Evolutionary conservation across 1,139 yeast genomes (phyloP), one percentile per base, ranked within the genome.

Genomic region (Scheffersomyces cryptocercus): DNA sequence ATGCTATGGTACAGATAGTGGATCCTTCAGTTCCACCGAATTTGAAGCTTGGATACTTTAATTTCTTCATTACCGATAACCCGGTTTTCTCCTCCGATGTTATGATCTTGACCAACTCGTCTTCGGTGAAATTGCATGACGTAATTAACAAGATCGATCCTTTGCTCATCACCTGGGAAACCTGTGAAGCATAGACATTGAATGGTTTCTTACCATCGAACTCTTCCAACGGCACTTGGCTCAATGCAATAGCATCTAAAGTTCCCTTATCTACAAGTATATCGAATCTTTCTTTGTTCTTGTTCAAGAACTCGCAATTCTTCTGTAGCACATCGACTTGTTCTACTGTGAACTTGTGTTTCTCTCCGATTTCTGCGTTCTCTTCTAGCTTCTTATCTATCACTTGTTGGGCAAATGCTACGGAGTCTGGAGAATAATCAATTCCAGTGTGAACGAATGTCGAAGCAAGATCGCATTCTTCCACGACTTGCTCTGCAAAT

Each of bases 221-320:
- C 0, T 61, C 69, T 16, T 56, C 59, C 32, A 82, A 57, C 2
- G 67, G 70, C 7, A 67, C 69, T 36, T 86, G 89, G 56, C 89
- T 87, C 39, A 93, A 73, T 0, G 97, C 97, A 50, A 95, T 93
- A 5, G 99, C 99, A 67, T 93, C 99, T 35, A 95, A 67, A 0
- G 99, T 93, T 8, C 99, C 99, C 61, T 93, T 93, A 64, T 93
- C 99, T 35, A 91, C 68, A 2, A 91, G 78, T 5, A 93, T 64
- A 56, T 91, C 96, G 65, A 79, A 90, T 32, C 67, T 52, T 4
- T 44, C 56, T 5, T 43, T 53, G 32, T 75, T 70, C 1, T 61
- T 50, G 35, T 36, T 54, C 59, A 63, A 65, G 62, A 61, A 82
- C 52, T 43, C 57, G 52, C 41, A 67, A 24, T 68, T 61, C 24